Base-by-base conservation (phyloP, 768 basidiomycete genomes). In the Tulasnella sp. region DNA sequence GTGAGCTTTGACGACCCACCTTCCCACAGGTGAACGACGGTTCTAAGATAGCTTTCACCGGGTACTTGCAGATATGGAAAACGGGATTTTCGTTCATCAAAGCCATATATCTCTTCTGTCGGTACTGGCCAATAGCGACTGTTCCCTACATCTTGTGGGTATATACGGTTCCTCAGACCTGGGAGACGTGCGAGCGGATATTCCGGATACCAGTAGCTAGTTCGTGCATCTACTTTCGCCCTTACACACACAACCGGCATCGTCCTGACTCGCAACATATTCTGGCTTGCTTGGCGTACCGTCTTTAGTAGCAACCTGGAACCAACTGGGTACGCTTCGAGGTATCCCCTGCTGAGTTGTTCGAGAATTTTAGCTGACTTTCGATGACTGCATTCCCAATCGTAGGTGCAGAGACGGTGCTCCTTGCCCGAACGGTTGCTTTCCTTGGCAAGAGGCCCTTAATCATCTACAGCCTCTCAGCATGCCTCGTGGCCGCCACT, bases 101-200 rank as follows among this genome's bases (percentile, higher is more conserved):
- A 52, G 49, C 49, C 49, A 52, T 52, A n/a, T 52, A 52, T 52
- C 17, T 67, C 14, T 75, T 70, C 64, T 75, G 74, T 68, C 74
- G 92, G 4, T 93, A 93, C 81, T 93, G 92, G 92, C 92, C 93
- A 76, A 89, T 94, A 77, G 86, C 85, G 58, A 91, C 92, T 69
- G 90, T 93, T 37, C 92, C 93, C 6, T 93, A 92, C 81, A 85
- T 93, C 68, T 85, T 94, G 67, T 93, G 88, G 81, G 89, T 88
- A 78, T 93, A 93, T 80, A 90, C 91, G 68, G 85, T 87, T 79
- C 88, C 92, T 81, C 93, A 94, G 79, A 81, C 88, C 12, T 79
- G 83, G 76, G 88, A 87, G 78, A 87, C 86, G 12, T 94, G 92
- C 82, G 82, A 90, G 80, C 88, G 85, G 80, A 91, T 92, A 76